Evolutionary conservation across 345 rosid genomes (phyloP).

Genomic region (Eucalyptus erythrocorys): DNA sequence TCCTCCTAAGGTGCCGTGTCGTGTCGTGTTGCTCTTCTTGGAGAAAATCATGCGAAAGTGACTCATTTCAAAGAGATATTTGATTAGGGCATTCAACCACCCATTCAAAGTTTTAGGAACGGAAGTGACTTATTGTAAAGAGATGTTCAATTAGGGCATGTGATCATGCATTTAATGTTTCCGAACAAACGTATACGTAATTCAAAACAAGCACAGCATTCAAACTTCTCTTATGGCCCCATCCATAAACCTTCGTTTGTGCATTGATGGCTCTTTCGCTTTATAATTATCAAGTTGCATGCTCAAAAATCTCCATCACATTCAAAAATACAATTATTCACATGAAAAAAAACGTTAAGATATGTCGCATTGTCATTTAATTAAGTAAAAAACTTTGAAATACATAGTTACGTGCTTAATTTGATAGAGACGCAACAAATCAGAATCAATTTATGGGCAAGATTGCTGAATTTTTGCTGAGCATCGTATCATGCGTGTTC

Average conservation of each 20-base stretch:
- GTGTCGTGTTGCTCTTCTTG: neutral
- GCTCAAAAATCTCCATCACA: neutral
- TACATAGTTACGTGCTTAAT: neutral
- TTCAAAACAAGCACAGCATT: neutral
- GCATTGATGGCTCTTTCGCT: too few species aligned
- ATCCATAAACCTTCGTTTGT: neutral
- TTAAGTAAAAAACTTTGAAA: neutral
- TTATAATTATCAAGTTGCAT: neutral
- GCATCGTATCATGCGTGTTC: neutral
- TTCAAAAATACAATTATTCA: neutral
- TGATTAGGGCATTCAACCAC: neutral
- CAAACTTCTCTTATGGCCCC: neutral
- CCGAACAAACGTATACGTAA: neutral
- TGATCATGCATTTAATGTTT: neutral
- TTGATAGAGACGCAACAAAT: neutral
- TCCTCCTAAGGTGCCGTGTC: neutral
- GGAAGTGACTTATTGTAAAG: neutral
- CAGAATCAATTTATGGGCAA: neutral
- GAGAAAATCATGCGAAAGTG: neutral
- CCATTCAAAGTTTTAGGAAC: neutral
- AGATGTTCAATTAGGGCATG: neutral
- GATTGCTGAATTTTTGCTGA: neutral
- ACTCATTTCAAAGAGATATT: neutral
- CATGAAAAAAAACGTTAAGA: neutral
- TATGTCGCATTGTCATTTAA: neutral